phyloP scores from a whole-genome alignment of 495 filamentous ascomycete genomes.

The Hypoxylon cercidicola region DNA sequence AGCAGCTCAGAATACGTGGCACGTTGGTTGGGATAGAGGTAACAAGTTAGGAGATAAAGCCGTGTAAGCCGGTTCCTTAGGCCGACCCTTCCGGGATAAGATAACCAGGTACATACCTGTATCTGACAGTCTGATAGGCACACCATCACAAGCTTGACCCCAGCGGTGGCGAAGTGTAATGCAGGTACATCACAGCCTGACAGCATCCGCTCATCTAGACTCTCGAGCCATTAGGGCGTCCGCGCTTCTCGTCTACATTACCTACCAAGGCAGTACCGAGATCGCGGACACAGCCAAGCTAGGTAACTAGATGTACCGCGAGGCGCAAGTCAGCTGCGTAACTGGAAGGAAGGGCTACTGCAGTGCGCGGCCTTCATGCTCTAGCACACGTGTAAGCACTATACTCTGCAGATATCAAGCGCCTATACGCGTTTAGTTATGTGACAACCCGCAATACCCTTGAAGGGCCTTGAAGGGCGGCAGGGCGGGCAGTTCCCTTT shows the following conservation, averaged over 20 bases:
- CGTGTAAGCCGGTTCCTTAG: conserved; percentile 24
- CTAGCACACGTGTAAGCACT: conserved; percentile 25
- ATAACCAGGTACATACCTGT: too few species aligned
- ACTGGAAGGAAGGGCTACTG: conserved; percentile 17
- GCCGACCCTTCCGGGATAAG: conserved; percentile 21
- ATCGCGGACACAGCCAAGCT: conserved; percentile 26
- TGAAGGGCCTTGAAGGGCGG: background rate
- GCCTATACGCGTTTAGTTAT: too few species aligned
- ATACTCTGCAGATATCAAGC: conserved; percentile 12
- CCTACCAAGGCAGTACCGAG: conserved; percentile 11
- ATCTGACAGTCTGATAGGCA: conserved; percentile 17
- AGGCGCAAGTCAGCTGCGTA: conserved; percentile 23
- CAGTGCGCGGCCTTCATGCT: conserved; percentile 27
- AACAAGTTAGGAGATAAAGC: conserved; percentile 14
- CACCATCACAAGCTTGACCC: background rate
- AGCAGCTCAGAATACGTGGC: conserved; percentile 1
- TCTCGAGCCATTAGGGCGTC: background rate
- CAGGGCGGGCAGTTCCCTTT: background rate
- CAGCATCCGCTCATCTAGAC: background rate
- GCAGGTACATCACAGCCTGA: background rate
- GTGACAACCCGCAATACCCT: background rate
- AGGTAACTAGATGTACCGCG: background rate
- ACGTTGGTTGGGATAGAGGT: conserved; percentile 3
- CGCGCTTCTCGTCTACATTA: too few species aligned
- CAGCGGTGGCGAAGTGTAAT: background rate